Percentiles rank a stretch among this genome's conserved stretches.
These are phyloP conservation scores for Cryptococcus amylolentus DNA, from an alignment of 1,284 basidiomycete genomes.

Conservation along the genomic window DNA sequence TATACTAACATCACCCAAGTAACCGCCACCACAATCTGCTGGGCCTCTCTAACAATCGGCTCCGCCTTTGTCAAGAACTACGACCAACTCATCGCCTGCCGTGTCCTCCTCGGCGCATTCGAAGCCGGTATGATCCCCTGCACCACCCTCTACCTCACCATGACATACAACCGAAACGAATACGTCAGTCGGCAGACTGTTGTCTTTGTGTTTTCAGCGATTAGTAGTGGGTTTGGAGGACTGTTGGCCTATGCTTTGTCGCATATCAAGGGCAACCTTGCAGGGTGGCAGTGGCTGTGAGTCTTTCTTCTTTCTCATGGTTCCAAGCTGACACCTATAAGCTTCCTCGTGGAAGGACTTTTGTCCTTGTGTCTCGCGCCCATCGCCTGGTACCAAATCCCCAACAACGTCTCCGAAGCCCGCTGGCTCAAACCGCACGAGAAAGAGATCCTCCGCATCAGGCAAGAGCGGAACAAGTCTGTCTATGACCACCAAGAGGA, in stretches of 20 bases:
- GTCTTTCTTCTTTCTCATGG: background rate
- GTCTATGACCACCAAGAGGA: slow-evolving; percentile 6
- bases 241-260: slow-evolving; percentile 32
- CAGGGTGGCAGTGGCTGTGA: slow-evolving; percentile 9
- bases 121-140: slow-evolving; percentile 33
- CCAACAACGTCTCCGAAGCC: slow-evolving; percentile 7
- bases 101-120: slow-evolving; percentile 31
- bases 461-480: slow-evolving; percentile 2
- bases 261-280: slow-evolving; percentile 13
- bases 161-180: slow-evolving; percentile 10
- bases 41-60: slow-evolving; percentile 19
- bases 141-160: slow-evolving; percentile 18
- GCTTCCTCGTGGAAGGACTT: slow-evolving; percentile 10
- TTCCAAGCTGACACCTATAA: background rate
- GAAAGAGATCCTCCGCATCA: background rate
- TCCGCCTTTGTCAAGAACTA: slow-evolving; percentile 23
- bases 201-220: slow-evolving; percentile 7
- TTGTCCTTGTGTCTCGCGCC: slow-evolving; percentile 7
- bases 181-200: slow-evolving; percentile 9
- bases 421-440: slow-evolving; percentile 6
- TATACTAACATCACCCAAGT: slow-evolving; percentile 7
- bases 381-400: slow-evolving; percentile 7
- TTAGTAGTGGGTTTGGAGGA: slow-evolving; percentile 18
- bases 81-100: slow-evolving; percentile 18
- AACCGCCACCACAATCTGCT: slow-evolving; percentile 19